phyloP scores from a whole-genome alignment of 148 eudicot species.

The Pouteria glomerata region DNA sequence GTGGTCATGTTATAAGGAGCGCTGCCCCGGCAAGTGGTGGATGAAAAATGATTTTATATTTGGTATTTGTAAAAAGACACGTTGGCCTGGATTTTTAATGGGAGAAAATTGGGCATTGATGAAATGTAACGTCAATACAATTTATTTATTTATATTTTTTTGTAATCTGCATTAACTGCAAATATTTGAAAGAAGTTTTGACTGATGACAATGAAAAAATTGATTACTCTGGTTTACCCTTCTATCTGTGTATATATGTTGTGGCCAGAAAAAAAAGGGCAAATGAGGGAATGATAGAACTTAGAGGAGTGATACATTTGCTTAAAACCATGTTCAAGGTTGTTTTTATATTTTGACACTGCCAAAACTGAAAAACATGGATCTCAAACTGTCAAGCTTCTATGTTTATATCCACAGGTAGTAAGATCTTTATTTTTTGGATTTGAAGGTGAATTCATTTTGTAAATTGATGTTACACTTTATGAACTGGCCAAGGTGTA shows the following conservation, averaged over 20 bases:
- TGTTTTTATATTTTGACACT: background rate
- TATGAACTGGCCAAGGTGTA: slow-evolving; percentile 3
- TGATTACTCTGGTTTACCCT: too few relatives aligned
- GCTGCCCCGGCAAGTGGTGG: background rate
- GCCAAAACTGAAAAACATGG: background rate
- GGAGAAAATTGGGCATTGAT: background rate
- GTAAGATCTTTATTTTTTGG: background rate
- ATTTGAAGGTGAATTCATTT: background rate
- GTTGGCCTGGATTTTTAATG: background rate
- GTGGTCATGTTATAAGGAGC: background rate
- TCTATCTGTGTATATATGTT: too few relatives aligned
- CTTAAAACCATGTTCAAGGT: background rate
- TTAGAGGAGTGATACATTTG: background rate
- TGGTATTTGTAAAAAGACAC: background rate
- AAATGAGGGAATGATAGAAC: background rate
- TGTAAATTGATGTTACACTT: background rate
- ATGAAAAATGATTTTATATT: background rate
- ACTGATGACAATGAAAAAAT: too few relatives aligned
- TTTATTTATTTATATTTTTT: too few relatives aligned
- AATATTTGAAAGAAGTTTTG: background rate
- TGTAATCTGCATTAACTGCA: background rate
- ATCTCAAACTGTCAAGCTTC: too few relatives aligned
- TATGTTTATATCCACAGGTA: background rate
- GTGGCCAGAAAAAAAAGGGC: background rate
- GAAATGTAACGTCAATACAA: background rate